Conservation (phyloP, 805 yeast genomes). For the Saccharomycopsis selenospora region DNA sequence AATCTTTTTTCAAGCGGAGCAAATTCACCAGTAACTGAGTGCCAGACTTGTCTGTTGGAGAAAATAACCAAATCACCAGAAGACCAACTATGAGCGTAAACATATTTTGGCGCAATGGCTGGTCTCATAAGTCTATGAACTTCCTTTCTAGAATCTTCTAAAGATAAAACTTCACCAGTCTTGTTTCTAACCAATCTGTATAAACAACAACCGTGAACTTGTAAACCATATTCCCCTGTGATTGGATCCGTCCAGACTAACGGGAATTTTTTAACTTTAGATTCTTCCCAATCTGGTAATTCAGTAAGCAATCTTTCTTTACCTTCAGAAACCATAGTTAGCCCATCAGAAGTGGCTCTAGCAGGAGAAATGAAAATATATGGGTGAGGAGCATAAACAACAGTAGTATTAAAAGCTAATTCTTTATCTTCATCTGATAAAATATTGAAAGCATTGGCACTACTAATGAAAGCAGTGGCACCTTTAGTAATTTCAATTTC, state of each 20-base stretch:
- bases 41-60: constrained; percentile 87
- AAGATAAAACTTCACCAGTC: constrained; percentile 52
- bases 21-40: constrained; percentile 86
- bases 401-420: constrained; percentile 68
- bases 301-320: constrained; percentile 60
- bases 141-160: constrained; percentile 67
- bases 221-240: constrained; percentile 75
- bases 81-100: constrained; percentile 78
- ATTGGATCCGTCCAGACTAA: constrained; percentile 91
- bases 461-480: constrained; percentile 84
- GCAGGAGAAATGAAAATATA: constrained; percentile 79
- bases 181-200: constrained; percentile 48
- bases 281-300: constrained; percentile 77
- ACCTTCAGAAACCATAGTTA: constrained; percentile 77
- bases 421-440: constrained; percentile 65
- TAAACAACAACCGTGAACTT: constrained; percentile 85
- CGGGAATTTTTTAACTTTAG: constrained; percentile 71
- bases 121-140: constrained; percentile 78
- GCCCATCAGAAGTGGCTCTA: constrained; percentile 76
- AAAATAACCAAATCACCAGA: constrained; percentile 82
- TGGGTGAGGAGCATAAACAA: constrained; percentile 89
- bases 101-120: constrained; percentile 63
- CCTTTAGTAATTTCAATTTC: constrained; percentile 66
- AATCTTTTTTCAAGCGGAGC: constrained; percentile 68
- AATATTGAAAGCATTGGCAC: constrained; percentile 66